Percentiles rank a stretch among this genome's conserved stretches.
phyloP scores from a whole-genome alignment of 2,329 filamentous ascomycete genomes.

The Geosmithia morbida region DNA sequence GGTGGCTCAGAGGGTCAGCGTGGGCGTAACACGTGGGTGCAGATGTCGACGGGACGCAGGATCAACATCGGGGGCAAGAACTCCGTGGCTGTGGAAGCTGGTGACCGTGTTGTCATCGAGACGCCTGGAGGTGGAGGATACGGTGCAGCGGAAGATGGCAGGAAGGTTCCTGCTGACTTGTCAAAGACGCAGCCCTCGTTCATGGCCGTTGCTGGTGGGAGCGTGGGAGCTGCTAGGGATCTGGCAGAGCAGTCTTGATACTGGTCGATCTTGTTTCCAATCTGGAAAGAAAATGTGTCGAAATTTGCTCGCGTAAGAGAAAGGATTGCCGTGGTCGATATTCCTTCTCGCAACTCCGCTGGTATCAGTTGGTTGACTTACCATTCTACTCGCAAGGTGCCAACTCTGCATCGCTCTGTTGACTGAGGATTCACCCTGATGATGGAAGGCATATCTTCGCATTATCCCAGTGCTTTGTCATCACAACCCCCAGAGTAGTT shows the following conservation, averaged over 20 bases:
- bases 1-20: constrained; percentile 53
- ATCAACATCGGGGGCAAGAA: constrained; percentile 8
- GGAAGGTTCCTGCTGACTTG: not conserved
- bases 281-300: too few relatives aligned
- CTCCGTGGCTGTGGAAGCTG: constrained; percentile 6
- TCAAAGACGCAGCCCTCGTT: not conserved
- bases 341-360: too few relatives aligned
- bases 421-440: too few relatives aligned
- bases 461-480: too few relatives aligned
- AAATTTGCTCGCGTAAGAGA: too few relatives aligned
- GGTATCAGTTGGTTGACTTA: too few relatives aligned
- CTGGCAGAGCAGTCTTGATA: not conserved
- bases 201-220: not conserved
- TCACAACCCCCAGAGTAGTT: too few relatives aligned
- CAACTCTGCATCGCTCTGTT: too few relatives aligned
- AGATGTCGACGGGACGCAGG: constrained; percentile 15
- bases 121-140: constrained; percentile 6
- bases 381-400: too few relatives aligned
- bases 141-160: not conserved
- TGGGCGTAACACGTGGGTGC: constrained; percentile 55
- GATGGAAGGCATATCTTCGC: too few relatives aligned
- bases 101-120: constrained; percentile 4
- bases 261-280: too few relatives aligned
- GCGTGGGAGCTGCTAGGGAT: not conserved
- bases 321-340: too few relatives aligned